phyloP scores from a whole-genome alignment of 768 basidiomycete genomes.

The Rhizopogon salebrosus region DNA sequence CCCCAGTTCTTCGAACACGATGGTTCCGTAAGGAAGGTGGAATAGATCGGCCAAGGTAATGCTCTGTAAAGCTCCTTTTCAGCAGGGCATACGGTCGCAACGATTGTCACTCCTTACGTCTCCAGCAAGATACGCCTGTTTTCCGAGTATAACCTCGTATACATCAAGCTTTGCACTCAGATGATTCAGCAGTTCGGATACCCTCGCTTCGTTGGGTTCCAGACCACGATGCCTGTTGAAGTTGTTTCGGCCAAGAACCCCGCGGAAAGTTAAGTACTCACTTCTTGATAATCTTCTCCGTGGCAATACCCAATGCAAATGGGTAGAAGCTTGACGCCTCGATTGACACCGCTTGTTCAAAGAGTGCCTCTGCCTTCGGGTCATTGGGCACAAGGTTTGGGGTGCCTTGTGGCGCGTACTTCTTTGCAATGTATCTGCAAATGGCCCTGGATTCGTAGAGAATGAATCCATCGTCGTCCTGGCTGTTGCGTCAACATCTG shows the following conservation, averaged over 20 bases:
- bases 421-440: slow-evolving; percentile 45
- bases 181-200: slow-evolving; percentile 16
- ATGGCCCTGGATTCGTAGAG: slow-evolving; percentile 56
- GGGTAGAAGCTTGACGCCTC: slow-evolving; percentile 44
- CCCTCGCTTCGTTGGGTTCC: slow-evolving; percentile 19
- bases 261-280: slow-evolving; percentile 18
- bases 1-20: slow-evolving; percentile 18
- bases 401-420: slow-evolving; percentile 43
- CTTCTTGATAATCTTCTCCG: slow-evolving; percentile 50
- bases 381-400: slow-evolving; percentile 41
- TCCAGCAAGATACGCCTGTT: slow-evolving; percentile 53
- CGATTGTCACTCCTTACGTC: slow-evolving; percentile 31
- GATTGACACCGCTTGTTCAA: slow-evolving; percentile 37
- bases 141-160: slow-evolving; percentile 49
- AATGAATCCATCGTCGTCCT: slow-evolving; percentile 54
- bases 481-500: background rate
- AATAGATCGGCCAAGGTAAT: slow-evolving; percentile 42
- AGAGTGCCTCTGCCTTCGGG: slow-evolving; percentile 30
- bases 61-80: slow-evolving; percentile 20
- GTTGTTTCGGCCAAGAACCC: background rate
- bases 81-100: background rate
- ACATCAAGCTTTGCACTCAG: slow-evolving; percentile 39
- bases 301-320: slow-evolving; percentile 33
- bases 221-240: slow-evolving; percentile 7
- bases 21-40: slow-evolving; percentile 36